Conservation (phyloP, 768 basidiomycete genomes). For the Lactarius trivialis region DNA sequence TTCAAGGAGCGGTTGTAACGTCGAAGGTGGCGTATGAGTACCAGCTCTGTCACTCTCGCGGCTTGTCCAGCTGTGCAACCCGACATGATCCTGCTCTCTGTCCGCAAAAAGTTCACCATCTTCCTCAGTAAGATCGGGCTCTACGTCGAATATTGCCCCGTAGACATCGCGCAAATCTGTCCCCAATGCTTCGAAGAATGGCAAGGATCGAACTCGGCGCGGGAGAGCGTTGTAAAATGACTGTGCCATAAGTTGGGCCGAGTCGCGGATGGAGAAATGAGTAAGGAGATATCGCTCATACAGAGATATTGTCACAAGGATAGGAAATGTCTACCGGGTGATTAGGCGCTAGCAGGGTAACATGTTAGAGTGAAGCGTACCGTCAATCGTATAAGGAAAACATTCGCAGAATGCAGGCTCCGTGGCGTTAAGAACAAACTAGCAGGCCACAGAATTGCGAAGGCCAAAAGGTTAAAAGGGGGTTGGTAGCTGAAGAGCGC, state of each 20-base stretch:
- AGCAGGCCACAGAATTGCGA: conserved; percentile 71
- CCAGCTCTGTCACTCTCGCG: conserved; percentile 9
- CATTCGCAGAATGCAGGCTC: conserved; percentile 75
- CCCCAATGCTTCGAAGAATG: conserved; percentile 71
- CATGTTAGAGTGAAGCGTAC: conserved; percentile 33
- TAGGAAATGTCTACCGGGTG: conserved; percentile 56
- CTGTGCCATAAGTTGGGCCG: conserved; percentile 46
- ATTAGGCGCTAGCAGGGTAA: background rate
- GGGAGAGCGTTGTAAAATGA: conserved; percentile 59
- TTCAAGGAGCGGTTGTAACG: background rate
- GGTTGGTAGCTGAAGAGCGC: conserved; percentile 89
- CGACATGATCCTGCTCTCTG: conserved; percentile 37
- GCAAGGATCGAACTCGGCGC: conserved; percentile 64
- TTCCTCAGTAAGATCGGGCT: conserved; percentile 36
- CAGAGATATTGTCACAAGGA: conserved; percentile 63
- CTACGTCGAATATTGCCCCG: conserved; percentile 75
- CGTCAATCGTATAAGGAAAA: conserved; percentile 78
- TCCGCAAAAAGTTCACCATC: conserved; percentile 38
- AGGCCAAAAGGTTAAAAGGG: conserved; percentile 81
- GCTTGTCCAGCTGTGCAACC: conserved; percentile 23
- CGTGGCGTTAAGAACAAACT: conserved; percentile 71
- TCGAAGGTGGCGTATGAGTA: conserved; percentile 1
- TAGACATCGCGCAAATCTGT: conserved; percentile 59
- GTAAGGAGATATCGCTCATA: conserved; percentile 70
- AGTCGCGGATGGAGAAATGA: conserved; percentile 45